These are phyloP conservation scores for Mycena filopes DNA, from an alignment of 768 basidiomycete genomes.

Conservation along the genomic window DNA sequence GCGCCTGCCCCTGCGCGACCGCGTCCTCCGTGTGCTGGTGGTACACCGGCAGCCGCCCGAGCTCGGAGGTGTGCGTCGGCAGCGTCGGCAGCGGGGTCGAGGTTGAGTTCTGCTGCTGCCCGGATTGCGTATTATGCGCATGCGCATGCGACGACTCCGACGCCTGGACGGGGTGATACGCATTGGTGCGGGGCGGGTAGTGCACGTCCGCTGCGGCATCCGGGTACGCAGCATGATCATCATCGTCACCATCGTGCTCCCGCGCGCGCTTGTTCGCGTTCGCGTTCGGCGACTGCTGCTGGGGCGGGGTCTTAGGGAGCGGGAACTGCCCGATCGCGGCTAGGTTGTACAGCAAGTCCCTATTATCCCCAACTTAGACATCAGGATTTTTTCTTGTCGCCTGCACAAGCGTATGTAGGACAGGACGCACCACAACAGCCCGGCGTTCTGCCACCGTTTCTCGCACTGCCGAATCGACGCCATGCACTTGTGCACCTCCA, in stretches of 20 bases:
- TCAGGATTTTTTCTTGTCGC: no score
- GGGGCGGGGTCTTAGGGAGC: not conserved
- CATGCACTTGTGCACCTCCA: conserved; percentile 70
- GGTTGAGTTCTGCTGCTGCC: not conserved
- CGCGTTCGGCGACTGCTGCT: not conserved
- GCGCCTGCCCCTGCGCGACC: no score
- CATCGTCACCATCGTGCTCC: not conserved
- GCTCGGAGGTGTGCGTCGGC: conserved; percentile 13
- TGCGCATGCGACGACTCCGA: no score
- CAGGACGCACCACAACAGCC: conserved; percentile 45
- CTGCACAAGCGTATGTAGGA: not conserved
- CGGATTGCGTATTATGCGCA: not conserved
- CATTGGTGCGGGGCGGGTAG: not conserved
- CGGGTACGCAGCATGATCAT: no score
- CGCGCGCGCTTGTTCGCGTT: not conserved
- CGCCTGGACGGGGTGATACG: not conserved
- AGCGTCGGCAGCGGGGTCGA: no score
- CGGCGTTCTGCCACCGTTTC: conserved; percentile 53
- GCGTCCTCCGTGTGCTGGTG: not conserved
- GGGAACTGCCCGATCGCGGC: conserved; percentile 27
- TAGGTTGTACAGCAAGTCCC: conserved; percentile 33
- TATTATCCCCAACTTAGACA: no score
- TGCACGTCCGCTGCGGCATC: not conserved
- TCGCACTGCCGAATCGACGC: conserved; percentile 56
- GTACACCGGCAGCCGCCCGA: conserved; percentile 7